phyloP scores from a whole-genome alignment of 257 asterid genomes.

The Rhazya stricta region DNA sequence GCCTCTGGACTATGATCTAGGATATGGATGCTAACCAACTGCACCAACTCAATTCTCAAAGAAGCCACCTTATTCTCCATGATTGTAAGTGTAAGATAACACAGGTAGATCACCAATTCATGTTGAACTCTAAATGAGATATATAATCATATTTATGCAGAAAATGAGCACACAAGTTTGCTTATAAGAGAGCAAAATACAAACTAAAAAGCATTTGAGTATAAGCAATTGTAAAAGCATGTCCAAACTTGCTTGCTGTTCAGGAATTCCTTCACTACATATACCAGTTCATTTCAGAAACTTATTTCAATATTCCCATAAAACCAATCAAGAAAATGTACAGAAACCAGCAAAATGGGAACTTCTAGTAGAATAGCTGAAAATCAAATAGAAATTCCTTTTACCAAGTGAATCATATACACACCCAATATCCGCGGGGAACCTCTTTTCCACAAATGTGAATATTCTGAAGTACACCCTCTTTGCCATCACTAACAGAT shows the following conservation, averaged over 20 bases:
- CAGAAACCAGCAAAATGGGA: background rate
- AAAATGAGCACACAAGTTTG: background rate
- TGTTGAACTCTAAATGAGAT: background rate
- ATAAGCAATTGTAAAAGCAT: background rate
- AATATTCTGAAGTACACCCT: conserved; percentile 39
- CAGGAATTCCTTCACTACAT: background rate
- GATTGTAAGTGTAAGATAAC: background rate
- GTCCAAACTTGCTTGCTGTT: background rate
- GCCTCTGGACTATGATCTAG: background rate
- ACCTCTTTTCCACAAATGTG: conserved; percentile 85
- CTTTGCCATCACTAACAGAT: conserved; percentile 33
- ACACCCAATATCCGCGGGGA: conserved; percentile 98
- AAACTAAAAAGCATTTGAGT: background rate
- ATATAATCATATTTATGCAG: background rate
- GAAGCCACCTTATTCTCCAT: background rate
- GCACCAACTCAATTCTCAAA: background rate
- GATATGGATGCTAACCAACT: background rate
- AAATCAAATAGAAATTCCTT: background rate
- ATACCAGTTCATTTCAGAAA: background rate
- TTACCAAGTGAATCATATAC: conserved; percentile 21
- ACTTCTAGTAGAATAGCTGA: background rate
- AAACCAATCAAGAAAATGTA: background rate
- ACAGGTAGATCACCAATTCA: background rate
- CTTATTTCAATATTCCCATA: background rate
- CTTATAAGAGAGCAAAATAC: background rate